Evolutionary conservation across 176 grass and related monocot genomes (phyloP).

Genomic region (Raddia distichophylla): DNA sequence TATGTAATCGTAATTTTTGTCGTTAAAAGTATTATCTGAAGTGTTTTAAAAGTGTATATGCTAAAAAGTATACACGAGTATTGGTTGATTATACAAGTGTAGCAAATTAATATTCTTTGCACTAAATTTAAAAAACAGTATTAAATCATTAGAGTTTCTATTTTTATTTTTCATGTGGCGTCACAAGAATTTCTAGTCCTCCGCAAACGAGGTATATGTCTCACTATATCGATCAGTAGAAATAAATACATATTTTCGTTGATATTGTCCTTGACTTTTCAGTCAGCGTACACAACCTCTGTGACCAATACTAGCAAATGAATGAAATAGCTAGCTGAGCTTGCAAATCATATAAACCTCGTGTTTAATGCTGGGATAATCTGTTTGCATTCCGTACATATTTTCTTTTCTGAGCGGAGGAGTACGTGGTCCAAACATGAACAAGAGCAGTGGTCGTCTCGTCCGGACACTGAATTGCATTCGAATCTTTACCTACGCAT

Average conservation of each 20-base stretch:
- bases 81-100: no score
- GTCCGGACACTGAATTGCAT: neutral
- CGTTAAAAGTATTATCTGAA: no score
- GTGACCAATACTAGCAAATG: neutral
- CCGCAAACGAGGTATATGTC: neutral
- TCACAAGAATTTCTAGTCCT: neutral
- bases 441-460: neutral
- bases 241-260: neutral
- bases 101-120: no score
- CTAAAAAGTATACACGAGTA: no score
- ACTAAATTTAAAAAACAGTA: no score
- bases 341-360: neutral
- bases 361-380: neutral
- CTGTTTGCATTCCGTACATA: neutral
- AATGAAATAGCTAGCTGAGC: neutral
- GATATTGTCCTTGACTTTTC: neutral
- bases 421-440: slow-evolving; percentile 3
- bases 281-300: neutral
- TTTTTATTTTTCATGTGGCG: no score
- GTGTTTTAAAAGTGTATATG: no score
- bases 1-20: no score
- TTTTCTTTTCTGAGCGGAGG: neutral
- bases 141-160: no score
- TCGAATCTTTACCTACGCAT: neutral
- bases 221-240: neutral